Evolutionary conservation across 2,329 filamentous ascomycete genomes (phyloP).

Genomic region (Ceratocystis ficicola): DNA sequence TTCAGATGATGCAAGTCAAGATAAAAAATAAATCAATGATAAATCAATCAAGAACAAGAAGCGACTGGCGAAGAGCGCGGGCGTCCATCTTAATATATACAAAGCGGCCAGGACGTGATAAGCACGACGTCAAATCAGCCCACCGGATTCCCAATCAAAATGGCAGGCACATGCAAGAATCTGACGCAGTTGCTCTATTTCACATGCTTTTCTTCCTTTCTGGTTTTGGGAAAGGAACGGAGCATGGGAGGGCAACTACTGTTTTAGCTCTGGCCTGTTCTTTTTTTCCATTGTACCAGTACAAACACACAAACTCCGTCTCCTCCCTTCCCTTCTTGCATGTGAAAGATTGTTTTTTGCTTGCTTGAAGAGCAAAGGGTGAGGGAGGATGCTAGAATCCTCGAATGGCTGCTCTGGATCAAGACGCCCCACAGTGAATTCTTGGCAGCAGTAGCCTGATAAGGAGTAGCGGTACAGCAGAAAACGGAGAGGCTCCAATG

Average conservation of each 20-base stretch:
- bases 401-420: neutral
- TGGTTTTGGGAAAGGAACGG: neutral
- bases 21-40: neutral
- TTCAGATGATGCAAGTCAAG: neutral
- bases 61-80: neutral
- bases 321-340: neutral
- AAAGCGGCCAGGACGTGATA: conserved; percentile 3
- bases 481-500: no score
- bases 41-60: neutral
- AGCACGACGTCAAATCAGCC: neutral
- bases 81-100: neutral
- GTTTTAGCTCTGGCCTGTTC: neutral
- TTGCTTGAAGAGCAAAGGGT: neutral
- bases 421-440: neutral
- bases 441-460: neutral
- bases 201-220: conserved; percentile 10
- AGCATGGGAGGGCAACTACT: neutral
- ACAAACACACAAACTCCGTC: neutral
- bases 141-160: neutral
- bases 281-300: neutral
- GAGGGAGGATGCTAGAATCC: neutral
- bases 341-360: neutral
- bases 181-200: conserved; percentile 4
- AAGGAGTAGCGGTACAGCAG: neutral
- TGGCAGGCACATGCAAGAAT: conserved; percentile 13